Percentiles rank a stretch among this genome's conserved stretches.
Evolutionary conservation across 1,284 basidiomycete genomes (phyloP).

Genomic region (Cystobasidiaceae sp.): DNA sequence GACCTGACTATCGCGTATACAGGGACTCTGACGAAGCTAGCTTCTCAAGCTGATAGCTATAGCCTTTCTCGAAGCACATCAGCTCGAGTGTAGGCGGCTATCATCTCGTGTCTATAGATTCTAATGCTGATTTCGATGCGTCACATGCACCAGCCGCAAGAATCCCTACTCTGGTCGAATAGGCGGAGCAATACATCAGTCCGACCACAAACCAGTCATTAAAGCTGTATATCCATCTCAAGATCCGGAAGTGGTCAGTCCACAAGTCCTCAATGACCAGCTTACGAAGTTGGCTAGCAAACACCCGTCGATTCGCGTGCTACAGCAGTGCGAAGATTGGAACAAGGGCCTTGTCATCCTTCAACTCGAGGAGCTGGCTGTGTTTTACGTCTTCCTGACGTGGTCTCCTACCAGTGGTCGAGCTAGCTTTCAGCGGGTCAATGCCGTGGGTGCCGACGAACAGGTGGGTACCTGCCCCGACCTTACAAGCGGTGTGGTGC

Average conservation of each 20-base stretch:
- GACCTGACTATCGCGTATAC: too few relatives aligned
- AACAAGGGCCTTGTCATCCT: neutral
- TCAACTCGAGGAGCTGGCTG: neutral
- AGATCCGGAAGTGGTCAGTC: neutral
- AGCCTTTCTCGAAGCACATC: neutral
- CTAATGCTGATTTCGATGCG: too few relatives aligned
- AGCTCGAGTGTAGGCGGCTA: neutral
- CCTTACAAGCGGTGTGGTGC: too few relatives aligned
- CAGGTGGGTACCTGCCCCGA: neutral
- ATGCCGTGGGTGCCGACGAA: neutral
- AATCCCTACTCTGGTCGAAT: slow-evolving; percentile 9
- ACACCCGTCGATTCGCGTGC: too few relatives aligned
- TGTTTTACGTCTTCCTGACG: slow-evolving; percentile 8
- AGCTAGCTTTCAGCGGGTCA: slow-evolving; percentile 13
- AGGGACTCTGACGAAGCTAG: neutral
- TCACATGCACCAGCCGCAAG: neutral
- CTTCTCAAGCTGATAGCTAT: neutral
- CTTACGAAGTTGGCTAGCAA: too few relatives aligned
- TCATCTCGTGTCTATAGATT: too few relatives aligned
- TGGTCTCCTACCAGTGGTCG: neutral
- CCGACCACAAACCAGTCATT: neutral
- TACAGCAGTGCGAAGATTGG: slow-evolving; percentile 7
- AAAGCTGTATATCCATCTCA: neutral
- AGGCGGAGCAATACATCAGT: neutral
- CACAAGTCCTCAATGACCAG: too few relatives aligned